phyloP scores from a whole-genome alignment of 169 alveolate species.

The Cryptosporidium meleagridis region DNA sequence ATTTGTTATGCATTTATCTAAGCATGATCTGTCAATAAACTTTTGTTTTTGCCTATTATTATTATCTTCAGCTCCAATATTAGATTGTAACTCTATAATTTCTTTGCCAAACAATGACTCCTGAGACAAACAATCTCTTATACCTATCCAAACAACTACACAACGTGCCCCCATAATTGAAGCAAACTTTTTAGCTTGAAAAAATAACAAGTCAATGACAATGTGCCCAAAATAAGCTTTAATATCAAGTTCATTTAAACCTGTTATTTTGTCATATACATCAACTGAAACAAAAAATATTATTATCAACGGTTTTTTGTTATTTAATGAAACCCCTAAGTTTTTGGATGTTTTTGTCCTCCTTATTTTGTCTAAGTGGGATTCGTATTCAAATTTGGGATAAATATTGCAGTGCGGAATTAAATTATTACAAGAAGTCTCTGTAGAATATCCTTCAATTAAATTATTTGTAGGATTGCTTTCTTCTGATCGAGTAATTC shows the following conservation, averaged over 20 bases:
- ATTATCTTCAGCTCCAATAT: not conserved
- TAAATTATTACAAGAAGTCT: not conserved
- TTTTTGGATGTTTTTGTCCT: not conserved
- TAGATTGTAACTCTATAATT: not conserved
- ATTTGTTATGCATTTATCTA: conserved; percentile 36
- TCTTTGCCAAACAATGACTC: conserved; percentile 10
- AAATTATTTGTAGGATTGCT: not conserved
- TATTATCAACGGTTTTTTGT: not conserved
- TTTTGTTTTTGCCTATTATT: not conserved
- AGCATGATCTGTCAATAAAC: conserved; percentile 13
- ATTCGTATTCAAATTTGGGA: conserved; percentile 49
- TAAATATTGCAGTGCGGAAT: conserved; percentile 42
- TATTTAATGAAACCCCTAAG: not conserved
- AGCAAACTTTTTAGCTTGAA: conserved; percentile 1
- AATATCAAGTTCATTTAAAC: not conserved
- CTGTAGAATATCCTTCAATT: not conserved
- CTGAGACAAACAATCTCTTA: conserved; percentile 66
- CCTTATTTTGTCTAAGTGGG: conserved; percentile 46
- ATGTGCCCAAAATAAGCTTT: conserved; percentile 22
- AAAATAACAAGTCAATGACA: conserved; percentile 42
- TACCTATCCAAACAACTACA: conserved; percentile 67
- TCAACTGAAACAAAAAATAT: conserved; percentile 53
- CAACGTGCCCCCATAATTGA: conserved; percentile 27
- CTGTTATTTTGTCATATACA: conserved; percentile 12
- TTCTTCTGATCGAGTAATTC: not conserved